Percentiles rank a stretch among this genome's conserved stretches.
Conservation (phyloP, 2,329 filamentous ascomycete genomes). For the Fusarium sp. region DNA sequence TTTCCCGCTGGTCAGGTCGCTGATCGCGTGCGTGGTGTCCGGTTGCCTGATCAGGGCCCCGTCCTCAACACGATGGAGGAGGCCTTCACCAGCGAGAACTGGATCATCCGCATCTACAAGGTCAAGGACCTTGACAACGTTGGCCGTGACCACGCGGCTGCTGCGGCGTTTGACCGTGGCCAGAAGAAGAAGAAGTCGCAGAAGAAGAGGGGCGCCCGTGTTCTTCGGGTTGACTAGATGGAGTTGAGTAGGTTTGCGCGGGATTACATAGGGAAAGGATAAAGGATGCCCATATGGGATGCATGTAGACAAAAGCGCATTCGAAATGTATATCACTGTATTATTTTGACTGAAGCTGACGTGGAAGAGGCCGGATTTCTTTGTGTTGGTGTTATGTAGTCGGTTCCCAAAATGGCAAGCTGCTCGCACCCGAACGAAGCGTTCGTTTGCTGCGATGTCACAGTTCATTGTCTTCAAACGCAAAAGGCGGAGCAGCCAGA, state of each 20-base stretch:
- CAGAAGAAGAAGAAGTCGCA: slow-evolving; percentile 84
- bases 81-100: slow-evolving; percentile 99
- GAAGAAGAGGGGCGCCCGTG: slow-evolving; percentile 79
- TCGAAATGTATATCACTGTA: slow-evolving; percentile 55
- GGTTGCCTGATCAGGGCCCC: slow-evolving; percentile 86
- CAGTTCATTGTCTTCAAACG: neutral
- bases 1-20: slow-evolving; percentile 92
- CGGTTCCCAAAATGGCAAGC: neutral
- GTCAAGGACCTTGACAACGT: slow-evolving; percentile 99
- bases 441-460: slow-evolving; percentile 20
- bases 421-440: neutral
- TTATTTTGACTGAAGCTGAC: slow-evolving; percentile 39
- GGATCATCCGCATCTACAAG: slow-evolving; percentile 99
- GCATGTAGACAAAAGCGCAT: slow-evolving; percentile 51
- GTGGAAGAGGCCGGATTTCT: slow-evolving; percentile 20
- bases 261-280: slow-evolving; percentile 33
- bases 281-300: slow-evolving; percentile 36
- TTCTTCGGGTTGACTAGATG: slow-evolving; percentile 77
- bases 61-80: slow-evolving; percentile 92
- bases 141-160: slow-evolving; percentile 83
- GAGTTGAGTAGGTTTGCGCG: slow-evolving; percentile 49
- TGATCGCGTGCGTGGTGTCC: slow-evolving; percentile 87
- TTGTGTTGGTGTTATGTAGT: slow-evolving; percentile 2
- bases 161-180: slow-evolving; percentile 78
- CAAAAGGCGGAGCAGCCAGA: slow-evolving; percentile 9